phyloP scores from a whole-genome alignment of 2,329 filamentous ascomycete species.

The Venturia effusa region DNA sequence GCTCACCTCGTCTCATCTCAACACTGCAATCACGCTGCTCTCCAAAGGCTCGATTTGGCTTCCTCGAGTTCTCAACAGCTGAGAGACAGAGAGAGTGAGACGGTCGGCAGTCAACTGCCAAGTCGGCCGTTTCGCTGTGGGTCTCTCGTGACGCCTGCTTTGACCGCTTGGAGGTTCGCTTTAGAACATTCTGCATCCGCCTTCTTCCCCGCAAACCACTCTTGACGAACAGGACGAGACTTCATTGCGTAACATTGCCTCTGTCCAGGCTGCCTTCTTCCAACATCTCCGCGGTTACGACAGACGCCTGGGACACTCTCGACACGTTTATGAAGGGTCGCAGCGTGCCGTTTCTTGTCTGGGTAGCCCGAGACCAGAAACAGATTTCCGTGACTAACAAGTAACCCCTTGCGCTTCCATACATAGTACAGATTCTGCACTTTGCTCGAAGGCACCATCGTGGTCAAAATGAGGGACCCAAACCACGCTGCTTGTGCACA shows the following conservation, averaged over 20 bases:
- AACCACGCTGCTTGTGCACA: too few species aligned
- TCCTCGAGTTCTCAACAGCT: too few species aligned
- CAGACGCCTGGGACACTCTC: background rate
- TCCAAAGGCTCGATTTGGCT: too few species aligned
- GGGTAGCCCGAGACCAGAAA: background rate
- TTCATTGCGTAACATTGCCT: background rate
- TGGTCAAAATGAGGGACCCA: background rate
- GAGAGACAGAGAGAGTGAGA: background rate
- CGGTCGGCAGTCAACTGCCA: background rate
- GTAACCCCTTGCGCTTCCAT: background rate
- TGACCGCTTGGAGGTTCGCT: background rate
- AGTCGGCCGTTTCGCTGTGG: background rate
- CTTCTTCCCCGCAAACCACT: background rate
- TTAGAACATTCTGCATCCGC: background rate
- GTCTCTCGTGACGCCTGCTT: background rate
- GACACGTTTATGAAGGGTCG: background rate
- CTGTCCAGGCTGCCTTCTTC: background rate
- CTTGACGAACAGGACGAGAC: background rate
- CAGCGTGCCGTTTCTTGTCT: background rate
- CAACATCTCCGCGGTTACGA: background rate
- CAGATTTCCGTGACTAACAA: slow-evolving; percentile 8
- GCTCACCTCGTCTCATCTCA: too few species aligned
- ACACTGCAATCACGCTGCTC: too few species aligned
- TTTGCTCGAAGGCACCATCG: background rate
- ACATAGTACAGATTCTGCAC: background rate